Percentiles rank a stretch among this genome's conserved stretches.
Conservation (phyloP, 441 rosid species). For the Dalechampia spathulata region DNA sequence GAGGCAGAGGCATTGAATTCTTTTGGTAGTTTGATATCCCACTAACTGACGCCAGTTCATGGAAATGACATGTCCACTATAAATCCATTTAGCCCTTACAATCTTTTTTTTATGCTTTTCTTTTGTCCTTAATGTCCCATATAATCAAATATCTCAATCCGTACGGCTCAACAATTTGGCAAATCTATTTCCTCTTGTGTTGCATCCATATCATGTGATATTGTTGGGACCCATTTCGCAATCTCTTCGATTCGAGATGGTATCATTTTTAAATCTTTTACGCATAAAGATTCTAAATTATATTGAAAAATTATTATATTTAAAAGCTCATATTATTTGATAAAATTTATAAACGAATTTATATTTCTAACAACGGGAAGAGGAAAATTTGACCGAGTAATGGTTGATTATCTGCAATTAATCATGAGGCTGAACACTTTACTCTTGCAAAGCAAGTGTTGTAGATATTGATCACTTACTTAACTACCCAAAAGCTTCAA, state of each 20-base stretch:
- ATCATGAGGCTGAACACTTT: constrained; percentile 3
- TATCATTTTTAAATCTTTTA: no score
- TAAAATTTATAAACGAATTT: no score
- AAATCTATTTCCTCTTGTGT: not conserved
- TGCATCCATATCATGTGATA: not conserved
- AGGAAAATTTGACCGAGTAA: not conserved
- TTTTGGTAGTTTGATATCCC: constrained; percentile 16
- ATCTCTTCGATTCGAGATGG: no score
- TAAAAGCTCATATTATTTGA: no score
- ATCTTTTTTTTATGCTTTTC: not conserved
- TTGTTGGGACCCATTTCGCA: not conserved
- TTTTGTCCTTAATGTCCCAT: not conserved
- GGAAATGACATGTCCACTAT: constrained; percentile 9
- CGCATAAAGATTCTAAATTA: no score
- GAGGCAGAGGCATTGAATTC: not conserved
- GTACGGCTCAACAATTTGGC: not conserved
- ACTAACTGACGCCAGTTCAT: constrained; percentile 12
- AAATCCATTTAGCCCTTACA: not conserved
- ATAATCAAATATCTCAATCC: not conserved
- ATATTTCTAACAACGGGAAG: no score
- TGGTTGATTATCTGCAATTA: not conserved
- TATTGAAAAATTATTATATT: no score
- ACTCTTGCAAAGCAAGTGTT: constrained; percentile 3
- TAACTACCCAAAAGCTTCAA: constrained; percentile 9
- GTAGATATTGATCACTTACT: not conserved